Evolutionary conservation across 345 rosid species (phyloP).

Genomic region (Mercurialis annua): DNA sequence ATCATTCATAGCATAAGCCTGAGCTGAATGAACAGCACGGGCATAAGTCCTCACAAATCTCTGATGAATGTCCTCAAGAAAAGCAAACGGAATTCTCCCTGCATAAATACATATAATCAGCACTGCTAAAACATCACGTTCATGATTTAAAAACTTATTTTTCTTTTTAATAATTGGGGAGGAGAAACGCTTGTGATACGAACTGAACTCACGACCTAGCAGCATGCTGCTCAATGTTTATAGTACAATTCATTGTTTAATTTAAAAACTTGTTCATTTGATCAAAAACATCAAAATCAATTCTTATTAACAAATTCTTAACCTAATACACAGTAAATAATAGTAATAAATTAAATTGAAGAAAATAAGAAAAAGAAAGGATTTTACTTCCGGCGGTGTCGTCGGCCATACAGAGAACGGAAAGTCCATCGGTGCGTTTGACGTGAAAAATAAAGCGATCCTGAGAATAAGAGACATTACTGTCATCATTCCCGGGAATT

Average conservation of each 20-base stretch:
- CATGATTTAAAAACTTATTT: too few relatives aligned
- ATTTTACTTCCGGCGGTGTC: constrained; percentile 79
- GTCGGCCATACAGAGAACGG: constrained; percentile 97
- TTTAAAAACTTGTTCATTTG: too few relatives aligned
- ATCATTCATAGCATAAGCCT: constrained; percentile 90
- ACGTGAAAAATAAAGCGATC: constrained; percentile 90
- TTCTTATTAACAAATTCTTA: too few relatives aligned
- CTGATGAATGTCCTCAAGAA: constrained; percentile 93
- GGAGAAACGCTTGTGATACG: too few relatives aligned
- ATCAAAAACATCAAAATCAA: too few relatives aligned
- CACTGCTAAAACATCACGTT: not conserved
- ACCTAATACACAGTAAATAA: not conserved
- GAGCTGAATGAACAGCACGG: constrained; percentile 74
- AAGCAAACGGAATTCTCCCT: constrained; percentile 92
- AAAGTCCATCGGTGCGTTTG: constrained; percentile 95
- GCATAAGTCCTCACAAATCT: constrained; percentile 71
- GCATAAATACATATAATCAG: constrained; percentile 7
- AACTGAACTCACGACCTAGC: too few relatives aligned
- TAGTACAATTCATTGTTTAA: not conserved
- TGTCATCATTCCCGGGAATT: constrained; percentile 66
- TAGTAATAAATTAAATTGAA: not conserved
- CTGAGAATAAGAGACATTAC: constrained; percentile 86
- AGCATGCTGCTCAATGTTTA: too few relatives aligned
- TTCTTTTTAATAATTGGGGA: too few relatives aligned
- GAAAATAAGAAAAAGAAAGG: not conserved